These are phyloP conservation scores for Rosa rugosa DNA, from an alignment of 306 rosid genomes.

Conservation along the genomic window DNA sequence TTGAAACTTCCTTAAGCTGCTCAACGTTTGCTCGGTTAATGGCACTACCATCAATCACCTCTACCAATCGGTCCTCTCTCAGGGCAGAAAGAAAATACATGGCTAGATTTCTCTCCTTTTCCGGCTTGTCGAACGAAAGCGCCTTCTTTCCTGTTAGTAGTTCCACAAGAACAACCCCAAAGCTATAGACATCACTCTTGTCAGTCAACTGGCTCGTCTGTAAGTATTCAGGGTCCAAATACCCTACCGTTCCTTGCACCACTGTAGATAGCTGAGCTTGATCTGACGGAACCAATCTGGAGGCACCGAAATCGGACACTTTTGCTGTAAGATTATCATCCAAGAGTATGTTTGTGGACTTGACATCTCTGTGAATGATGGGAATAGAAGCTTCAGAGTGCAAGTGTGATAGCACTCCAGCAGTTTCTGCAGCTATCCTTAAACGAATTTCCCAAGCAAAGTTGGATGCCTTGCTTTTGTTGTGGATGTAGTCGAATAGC, in stretches of 20 bases:
- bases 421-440: conserved; percentile 33
- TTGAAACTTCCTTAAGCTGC: conserved; percentile 19
- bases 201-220: background rate
- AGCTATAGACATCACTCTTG: conserved; percentile 35
- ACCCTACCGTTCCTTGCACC: conserved; percentile 31
- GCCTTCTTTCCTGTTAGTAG: conserved; percentile 32
- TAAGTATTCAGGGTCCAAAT: background rate
- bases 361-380: conserved; percentile 37
- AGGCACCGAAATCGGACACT: conserved; percentile 37
- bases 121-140: background rate
- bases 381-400: conserved; percentile 33
- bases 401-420: conserved; percentile 27
- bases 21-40: conserved; percentile 12
- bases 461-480: background rate
- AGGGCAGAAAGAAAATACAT: conserved; percentile 27
- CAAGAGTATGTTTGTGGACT: conserved; percentile 35
- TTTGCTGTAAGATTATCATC: conserved; percentile 24
- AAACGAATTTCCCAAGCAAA: conserved; percentile 15
- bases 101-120: conserved; percentile 1
- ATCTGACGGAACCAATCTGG: conserved; percentile 33
- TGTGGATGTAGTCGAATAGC: conserved; percentile 16
- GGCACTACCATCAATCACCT: conserved; percentile 16
- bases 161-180: conserved; percentile 39
- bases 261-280: conserved; percentile 24
- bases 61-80: conserved; percentile 13